Percentiles rank a stretch among this genome's conserved stretches.
Conservation (phyloP, 2,329 filamentous ascomycete species). For the Pyricularia sp. region DNA sequence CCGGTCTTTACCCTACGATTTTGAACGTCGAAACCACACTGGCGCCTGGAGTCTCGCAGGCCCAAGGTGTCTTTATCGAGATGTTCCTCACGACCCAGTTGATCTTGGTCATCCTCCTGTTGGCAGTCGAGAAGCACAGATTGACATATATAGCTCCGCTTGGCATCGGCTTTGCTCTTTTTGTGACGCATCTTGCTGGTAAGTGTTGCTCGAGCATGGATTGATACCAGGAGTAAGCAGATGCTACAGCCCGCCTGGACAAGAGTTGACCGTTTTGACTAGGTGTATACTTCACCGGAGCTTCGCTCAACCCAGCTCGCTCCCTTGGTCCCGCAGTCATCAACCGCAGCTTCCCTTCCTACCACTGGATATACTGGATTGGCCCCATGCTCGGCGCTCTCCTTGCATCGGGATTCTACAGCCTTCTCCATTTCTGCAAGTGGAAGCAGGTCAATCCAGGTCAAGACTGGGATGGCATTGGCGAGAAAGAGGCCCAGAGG, state of each 20-base stretch:
- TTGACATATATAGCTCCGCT: conserved; percentile 59
- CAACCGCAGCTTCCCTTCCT: conserved; percentile 2
- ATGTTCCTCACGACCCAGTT: conserved; percentile 52
- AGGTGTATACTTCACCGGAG: conserved; percentile 6
- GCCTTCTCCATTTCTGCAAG: conserved; percentile 34
- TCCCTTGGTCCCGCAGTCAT: conserved; percentile 3
- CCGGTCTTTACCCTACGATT: conserved; percentile 43
- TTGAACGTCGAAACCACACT: conserved; percentile 41
- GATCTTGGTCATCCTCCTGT: conserved; percentile 53
- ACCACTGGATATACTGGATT: conserved; percentile 41
- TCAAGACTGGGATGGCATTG: conserved; percentile 23
- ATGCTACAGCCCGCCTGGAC: no score
- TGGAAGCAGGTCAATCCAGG: conserved; percentile 37
- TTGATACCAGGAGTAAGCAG: background rate
- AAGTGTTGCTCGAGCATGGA: conserved; percentile 4
- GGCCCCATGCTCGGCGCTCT: conserved; percentile 36
- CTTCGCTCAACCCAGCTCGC: conserved; percentile 5
- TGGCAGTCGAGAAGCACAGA: conserved; percentile 61
- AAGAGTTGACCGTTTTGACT: background rate
- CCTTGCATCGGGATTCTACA: conserved; percentile 36
- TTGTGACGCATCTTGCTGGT: conserved; percentile 38
- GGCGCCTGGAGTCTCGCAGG: conserved; percentile 32
- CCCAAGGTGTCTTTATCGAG: conserved; percentile 53
- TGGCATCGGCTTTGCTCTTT: conserved; percentile 58
- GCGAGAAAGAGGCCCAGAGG: background rate